Conservation (phyloP, 257 asterid genomes). For the Henckelia pumila region DNA sequence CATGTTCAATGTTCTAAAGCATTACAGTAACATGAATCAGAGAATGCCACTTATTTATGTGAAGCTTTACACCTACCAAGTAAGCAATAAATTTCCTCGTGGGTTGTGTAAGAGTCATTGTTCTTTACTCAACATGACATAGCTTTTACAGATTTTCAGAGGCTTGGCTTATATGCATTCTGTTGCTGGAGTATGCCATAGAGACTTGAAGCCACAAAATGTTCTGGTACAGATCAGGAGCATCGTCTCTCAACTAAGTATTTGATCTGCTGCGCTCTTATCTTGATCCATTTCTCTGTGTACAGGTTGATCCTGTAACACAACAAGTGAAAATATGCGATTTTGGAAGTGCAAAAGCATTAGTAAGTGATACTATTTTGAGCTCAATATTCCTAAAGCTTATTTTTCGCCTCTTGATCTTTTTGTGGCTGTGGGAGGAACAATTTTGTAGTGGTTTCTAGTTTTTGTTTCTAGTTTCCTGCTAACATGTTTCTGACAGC, state of each 20-base stretch:
- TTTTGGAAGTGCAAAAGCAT: slow-evolving; percentile 95
- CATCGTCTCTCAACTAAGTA: background rate
- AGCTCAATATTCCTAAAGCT: background rate
- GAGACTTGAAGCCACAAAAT: slow-evolving; percentile 97
- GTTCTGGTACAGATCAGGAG: slow-evolving; percentile 54
- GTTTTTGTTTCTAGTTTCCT: background rate
- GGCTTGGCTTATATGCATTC: slow-evolving; percentile 96
- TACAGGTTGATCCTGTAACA: slow-evolving; percentile 75
- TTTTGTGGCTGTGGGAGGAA: background rate
- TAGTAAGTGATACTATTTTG: slow-evolving; percentile 50
- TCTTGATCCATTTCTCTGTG: slow-evolving; percentile 20
- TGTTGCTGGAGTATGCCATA: slow-evolving; percentile 89
- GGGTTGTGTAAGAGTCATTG: slow-evolving; percentile 9
- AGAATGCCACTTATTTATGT: slow-evolving; percentile 90
- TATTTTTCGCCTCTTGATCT: background rate
- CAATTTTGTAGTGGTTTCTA: background rate
- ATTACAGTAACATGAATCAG: slow-evolving; percentile 70
- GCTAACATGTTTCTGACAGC: background rate
- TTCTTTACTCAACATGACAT: slow-evolving; percentile 4
- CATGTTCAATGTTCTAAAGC: slow-evolving; percentile 73
- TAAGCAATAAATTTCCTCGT: slow-evolving; percentile 33
- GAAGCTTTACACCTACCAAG: slow-evolving; percentile 88
- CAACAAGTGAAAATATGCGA: slow-evolving; percentile 95
- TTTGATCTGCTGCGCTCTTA: slow-evolving; percentile 5
- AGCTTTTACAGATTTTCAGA: slow-evolving; percentile 69